These are phyloP conservation scores for Geum urbanum DNA, from an alignment of 306 rosid genomes.

Conservation along the genomic window DNA sequence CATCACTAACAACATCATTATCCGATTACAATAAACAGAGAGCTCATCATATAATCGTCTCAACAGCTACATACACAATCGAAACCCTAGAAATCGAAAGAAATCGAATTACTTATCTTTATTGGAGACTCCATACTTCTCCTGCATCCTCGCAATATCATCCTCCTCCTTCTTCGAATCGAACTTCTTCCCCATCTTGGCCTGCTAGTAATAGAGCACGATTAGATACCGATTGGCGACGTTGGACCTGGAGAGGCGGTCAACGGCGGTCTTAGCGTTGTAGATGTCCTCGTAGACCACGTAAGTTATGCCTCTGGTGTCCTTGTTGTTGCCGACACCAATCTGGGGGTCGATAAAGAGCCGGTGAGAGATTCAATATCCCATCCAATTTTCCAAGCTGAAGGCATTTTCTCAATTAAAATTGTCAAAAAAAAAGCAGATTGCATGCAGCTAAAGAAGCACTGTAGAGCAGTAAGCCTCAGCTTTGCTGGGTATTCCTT, in stretches of 20 bases:
- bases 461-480: too few relatives aligned
- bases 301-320: constrained; percentile 92
- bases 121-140: constrained; percentile 83
- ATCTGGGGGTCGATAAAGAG: too few relatives aligned
- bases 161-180: constrained; percentile 95
- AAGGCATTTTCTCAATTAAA: constrained; percentile 52
- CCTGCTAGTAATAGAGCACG: constrained; percentile 88
- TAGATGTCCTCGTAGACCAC: constrained; percentile 98
- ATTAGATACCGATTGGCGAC: constrained; percentile 88
- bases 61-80: too few relatives aligned
- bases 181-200: too few relatives aligned
- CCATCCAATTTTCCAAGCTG: constrained; percentile 94
- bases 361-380: too few relatives aligned
- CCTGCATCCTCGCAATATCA: constrained; percentile 73
- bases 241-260: constrained; percentile 91
- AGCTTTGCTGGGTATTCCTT: constrained; percentile 81
- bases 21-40: too few relatives aligned
- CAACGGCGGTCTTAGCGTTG: constrained; percentile 97
- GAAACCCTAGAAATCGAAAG: neutral
- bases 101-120: constrained; percentile 54
- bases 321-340: constrained; percentile 84
- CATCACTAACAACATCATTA: too few relatives aligned
- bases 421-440: constrained; percentile 55
- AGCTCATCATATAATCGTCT: too few relatives aligned
- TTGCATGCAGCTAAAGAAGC: constrained; percentile 65